A percentile compares a stretch with the other conserved stretches of the same genome.
These are phyloP conservation scores for Pochonia chlamydosporia DNA, from an alignment of 2,329 filamentous ascomycete species.

Conservation along the genomic window DNA sequence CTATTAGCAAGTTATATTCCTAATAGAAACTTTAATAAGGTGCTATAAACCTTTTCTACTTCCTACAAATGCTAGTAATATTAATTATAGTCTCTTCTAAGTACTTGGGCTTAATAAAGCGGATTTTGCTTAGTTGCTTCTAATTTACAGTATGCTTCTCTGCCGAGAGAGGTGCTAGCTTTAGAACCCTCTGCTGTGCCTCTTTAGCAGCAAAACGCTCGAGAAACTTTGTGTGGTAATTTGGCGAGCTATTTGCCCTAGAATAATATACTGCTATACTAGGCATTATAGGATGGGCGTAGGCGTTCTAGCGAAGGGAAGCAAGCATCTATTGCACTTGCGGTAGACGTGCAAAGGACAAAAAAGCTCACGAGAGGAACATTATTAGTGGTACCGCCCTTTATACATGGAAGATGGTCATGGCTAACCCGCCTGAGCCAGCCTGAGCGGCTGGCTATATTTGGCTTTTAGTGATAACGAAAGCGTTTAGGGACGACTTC, in stretches of 20 bases:
- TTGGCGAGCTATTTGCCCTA: neutral
- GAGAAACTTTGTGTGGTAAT: neutral
- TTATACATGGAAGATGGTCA: no score
- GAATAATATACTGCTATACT: neutral
- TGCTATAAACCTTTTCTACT: neutral
- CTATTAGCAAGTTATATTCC: neutral
- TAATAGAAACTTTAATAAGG: neutral
- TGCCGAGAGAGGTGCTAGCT: neutral
- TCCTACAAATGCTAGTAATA: neutral
- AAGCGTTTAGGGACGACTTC: no score
- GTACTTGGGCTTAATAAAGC: neutral
- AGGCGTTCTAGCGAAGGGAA: no score
- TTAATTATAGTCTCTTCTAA: neutral
- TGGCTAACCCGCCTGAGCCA: no score
- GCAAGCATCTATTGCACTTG: no score
- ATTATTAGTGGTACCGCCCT: no score
- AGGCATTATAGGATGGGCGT: no score
- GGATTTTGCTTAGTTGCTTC: neutral
- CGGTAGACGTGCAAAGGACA: no score
- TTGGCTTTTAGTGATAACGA: no score
- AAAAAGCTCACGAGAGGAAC: no score
- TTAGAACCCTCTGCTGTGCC: neutral
- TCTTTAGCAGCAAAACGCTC: constrained; percentile 5
- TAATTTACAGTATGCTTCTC: neutral
- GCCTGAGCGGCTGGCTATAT: no score